phyloP scores from a whole-genome alignment of 1,139 yeast species.

The Saccharomyces hybrid region DNA sequence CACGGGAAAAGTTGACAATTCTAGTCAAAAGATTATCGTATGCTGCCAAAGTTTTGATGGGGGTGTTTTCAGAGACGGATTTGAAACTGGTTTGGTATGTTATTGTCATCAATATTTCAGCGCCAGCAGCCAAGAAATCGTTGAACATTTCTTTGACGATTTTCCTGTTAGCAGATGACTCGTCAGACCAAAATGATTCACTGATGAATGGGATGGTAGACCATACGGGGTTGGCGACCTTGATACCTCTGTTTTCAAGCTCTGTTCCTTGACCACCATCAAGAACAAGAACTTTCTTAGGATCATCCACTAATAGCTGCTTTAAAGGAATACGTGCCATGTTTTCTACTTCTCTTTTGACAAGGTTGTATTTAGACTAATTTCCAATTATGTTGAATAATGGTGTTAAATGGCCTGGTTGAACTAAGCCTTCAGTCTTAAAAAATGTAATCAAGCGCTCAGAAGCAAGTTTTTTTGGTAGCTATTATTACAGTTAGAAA shows the following conservation, averaged over 20 bases:
- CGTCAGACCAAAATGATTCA: slow-evolving; percentile 21
- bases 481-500: too few species aligned
- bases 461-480: background rate
- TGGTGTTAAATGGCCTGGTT: background rate
- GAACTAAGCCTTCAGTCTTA: background rate
- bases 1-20: slow-evolving; percentile 23
- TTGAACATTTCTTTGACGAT: slow-evolving; percentile 43
- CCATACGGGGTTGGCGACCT: slow-evolving; percentile 33
- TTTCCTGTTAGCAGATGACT: slow-evolving; percentile 35
- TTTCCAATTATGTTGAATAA: slow-evolving; percentile 1
- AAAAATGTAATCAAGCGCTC: background rate
- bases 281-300: slow-evolving; percentile 26
- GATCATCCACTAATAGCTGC: slow-evolving; percentile 2
- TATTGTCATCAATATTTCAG: slow-evolving; percentile 49
- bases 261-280: slow-evolving; percentile 44
- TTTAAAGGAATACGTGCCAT: background rate
- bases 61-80: slow-evolving; percentile 22
- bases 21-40: slow-evolving; percentile 24
- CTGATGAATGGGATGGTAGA: slow-evolving; percentile 37
- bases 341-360: background rate
- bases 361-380: background rate
- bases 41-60: slow-evolving; percentile 25
- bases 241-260: slow-evolving; percentile 34
- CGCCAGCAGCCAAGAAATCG: slow-evolving; percentile 48
- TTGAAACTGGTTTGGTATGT: slow-evolving; percentile 51